Evolutionary conservation across 371 early-diverging fungal species (phyloP), one percentile per base, ranked within the genome.

Genomic region (Mortierella sp.): DNA sequence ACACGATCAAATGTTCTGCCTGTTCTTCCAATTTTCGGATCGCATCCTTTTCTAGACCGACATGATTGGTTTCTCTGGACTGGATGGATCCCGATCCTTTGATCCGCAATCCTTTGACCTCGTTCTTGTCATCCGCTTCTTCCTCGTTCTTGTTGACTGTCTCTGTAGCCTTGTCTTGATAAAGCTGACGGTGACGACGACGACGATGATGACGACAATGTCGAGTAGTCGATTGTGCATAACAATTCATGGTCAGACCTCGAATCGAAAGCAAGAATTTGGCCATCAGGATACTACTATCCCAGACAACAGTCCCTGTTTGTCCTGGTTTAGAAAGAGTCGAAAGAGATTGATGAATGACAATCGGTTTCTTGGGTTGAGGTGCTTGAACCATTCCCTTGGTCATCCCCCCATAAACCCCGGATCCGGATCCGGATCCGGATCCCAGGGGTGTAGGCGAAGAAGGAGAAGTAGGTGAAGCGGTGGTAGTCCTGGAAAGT

Each of bases 241-340:
- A 75, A 25, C 63, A 75, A 1, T 67, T 59, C 25, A 48, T 62
- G 1, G 66, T 55, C 44, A 77, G 48, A 5, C 56, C 56, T 28
- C 64, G 63, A 62, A 77, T 77, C 29, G 77, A 77, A 16, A 77
- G 62, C 30, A 77, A 19, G 45, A 77, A 77, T 63, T 77, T 77
- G 66, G 77, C 53, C 77, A 77, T 77, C 18, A 77, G 51, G 53
- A 77, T 77, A n/a, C 72, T 72, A 14, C 69, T 68, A 26, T 77
- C 77, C 77, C 77, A 77, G 43, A 77, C 77, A 2, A 77, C 77
- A 0, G 77, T 68, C 12, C 77, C 77, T 19, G 77, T 77, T 23
- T 77, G 77, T 26, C 77, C 77, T 28, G 77, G 77, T 44, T 77
- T 65, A 2, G 77, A 77, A n/a, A 77, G 69, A 7, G 77, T 77